Evolutionary conservation across 495 filamentous ascomycete species (phyloP), one percentile per base, ranked within the genome.

Genomic region (Cercophora samala): DNA sequence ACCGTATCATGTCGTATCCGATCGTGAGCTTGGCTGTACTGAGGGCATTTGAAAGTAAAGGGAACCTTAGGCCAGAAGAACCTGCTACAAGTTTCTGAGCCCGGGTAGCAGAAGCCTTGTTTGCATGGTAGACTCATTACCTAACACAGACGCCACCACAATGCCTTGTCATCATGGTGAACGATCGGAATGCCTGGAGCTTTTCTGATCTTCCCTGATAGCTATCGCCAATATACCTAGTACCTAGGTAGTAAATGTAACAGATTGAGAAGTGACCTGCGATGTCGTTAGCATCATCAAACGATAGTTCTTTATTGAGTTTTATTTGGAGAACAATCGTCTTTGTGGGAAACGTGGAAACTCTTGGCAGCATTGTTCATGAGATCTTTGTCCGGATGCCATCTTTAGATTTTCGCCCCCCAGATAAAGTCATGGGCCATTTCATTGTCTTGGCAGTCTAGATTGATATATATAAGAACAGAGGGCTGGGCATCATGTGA

Each of bases 1-100:
- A 86, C 68, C 70, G 80, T 6, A 75, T 88, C 51, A 78, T 86
- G 76, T 81, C 81, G 19, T 85, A 82, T 63, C 76, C 82, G 1
- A 77, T 82, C 18, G 86, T 91, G 8, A 79, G 83, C 8, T 74
- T 90, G 17, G 89, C 89, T 9, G 84, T 89, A 6, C 73, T 89
- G 69, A 81, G 88, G 64, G 83, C 89, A 2, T 91, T 92, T 68
- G 22, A 61, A 37, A 60, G 58, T 25, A n/a, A 18, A 18, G 54
- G 37, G 1, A 46, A 13, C 2, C 37, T 46, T 46, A 17, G 15
- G 37, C 37, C 37, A 2, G 37, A 46, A 29, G 26, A 29, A 29
- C 26, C 26, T 29, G 26, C 26, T n/a, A 8, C 26, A 29, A 29
- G 3, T n/a, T n/a, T n/a, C n/a, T n/a, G n/a, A n/a, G n/a, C n/a